phyloP scores from a whole-genome alignment of 345 rosid species.

The Hirschfeldia incana region DNA sequence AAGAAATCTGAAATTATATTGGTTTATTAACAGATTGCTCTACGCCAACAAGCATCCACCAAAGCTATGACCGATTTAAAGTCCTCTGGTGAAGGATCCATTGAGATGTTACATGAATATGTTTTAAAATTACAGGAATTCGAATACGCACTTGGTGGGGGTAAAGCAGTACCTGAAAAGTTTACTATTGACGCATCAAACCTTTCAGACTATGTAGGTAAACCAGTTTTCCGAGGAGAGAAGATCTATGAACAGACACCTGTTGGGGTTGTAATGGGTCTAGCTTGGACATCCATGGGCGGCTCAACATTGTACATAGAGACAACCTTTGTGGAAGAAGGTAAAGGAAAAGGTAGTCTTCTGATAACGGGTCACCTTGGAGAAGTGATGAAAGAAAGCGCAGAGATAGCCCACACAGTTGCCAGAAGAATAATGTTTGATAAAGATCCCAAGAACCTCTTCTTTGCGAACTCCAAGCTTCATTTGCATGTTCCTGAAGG shows the following conservation, averaged over 20 bases:
- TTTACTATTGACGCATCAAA: neutral
- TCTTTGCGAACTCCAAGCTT: constrained; percentile 26
- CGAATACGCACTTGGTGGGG: neutral
- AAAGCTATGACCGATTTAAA: neutral
- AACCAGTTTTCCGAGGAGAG: neutral
- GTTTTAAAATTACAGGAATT: neutral
- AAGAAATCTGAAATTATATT: too few species aligned
- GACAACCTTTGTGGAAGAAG: neutral
- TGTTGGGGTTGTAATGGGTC: neutral
- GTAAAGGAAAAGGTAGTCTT: neutral
- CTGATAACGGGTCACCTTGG: neutral
- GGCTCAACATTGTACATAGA: neutral
- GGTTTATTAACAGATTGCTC: too few species aligned
- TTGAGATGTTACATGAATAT: neutral
- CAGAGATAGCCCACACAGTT: constrained; percentile 45
- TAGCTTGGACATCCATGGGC: neutral
- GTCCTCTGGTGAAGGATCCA: neutral
- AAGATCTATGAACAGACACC: neutral
- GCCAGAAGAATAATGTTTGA: constrained; percentile 61
- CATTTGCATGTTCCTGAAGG: constrained; percentile 98
- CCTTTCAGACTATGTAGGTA: neutral
- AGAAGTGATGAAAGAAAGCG: neutral
- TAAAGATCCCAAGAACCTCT: constrained; percentile 53
- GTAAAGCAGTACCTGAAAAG: neutral
- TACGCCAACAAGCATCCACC: neutral